Conservation (phyloP, 108 stramenopile genomes). For the Chaetoceros muelleri region DNA sequence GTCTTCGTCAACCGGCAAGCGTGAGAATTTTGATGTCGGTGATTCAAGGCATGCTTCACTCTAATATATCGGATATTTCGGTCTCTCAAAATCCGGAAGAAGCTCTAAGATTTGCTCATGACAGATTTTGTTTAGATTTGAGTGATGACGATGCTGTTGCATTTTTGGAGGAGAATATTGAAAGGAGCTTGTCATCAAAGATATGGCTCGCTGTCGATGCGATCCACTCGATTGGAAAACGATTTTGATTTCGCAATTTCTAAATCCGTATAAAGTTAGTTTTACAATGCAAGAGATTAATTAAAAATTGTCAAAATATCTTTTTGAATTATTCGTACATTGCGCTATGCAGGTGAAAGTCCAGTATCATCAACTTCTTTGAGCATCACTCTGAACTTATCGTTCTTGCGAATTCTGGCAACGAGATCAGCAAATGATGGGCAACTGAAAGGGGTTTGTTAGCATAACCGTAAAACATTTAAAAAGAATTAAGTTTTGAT, state of each 20-base stretch:
- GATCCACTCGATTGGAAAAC: constrained; percentile 67
- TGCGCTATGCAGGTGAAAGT: background rate
- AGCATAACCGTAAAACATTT: background rate
- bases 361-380: constrained; percentile 30
- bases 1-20: constrained; percentile 61
- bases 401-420: constrained; percentile 36
- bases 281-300: no score
- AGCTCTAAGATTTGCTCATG: constrained; percentile 48
- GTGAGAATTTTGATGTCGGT: constrained; percentile 60
- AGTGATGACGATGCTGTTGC: constrained; percentile 59
- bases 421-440: constrained; percentile 52
- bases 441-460: background rate
- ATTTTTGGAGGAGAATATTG: constrained; percentile 71
- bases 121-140: constrained; percentile 60
- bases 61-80: constrained; percentile 39
- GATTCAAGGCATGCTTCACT: constrained; percentile 45
- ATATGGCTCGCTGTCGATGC: constrained; percentile 87
- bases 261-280: no score
- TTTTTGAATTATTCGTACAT: no score
- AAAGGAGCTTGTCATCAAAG: constrained; percentile 54
- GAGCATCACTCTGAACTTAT: constrained; percentile 32
- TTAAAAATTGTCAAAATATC: no score
- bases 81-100: constrained; percentile 42
- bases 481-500: background rate
- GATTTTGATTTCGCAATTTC: constrained; percentile 26